phyloP scores from a whole-genome alignment of 208 protist species.

The Giardia muris region DNA sequence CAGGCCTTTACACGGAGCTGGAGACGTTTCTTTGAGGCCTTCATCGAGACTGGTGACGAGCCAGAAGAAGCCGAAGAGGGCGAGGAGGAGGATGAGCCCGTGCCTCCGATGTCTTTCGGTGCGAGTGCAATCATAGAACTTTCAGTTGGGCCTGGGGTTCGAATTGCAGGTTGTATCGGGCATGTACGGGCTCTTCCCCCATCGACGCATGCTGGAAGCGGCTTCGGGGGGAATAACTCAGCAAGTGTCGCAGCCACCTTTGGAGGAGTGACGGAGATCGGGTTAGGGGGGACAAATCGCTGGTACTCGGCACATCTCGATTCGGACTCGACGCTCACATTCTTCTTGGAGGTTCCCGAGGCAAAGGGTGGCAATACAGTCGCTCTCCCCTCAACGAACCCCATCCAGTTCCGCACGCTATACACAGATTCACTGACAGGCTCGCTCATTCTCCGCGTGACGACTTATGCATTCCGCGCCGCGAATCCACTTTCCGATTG shows the following conservation, averaged over 20 bases:
- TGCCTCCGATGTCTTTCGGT: not conserved
- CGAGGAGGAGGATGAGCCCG: not conserved
- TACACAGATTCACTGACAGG: not conserved
- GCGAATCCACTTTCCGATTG: not conserved
- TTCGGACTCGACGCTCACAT: not conserved
- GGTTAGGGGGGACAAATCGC: not conserved
- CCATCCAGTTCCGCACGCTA: slow-evolving; percentile 13
- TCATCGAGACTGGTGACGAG: not conserved
- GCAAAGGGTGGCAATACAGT: not conserved
- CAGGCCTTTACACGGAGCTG: not conserved
- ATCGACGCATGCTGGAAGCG: not conserved
- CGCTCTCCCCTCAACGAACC: not conserved
- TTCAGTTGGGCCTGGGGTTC: not conserved
- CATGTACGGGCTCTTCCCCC: not conserved
- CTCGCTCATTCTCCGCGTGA: not conserved
- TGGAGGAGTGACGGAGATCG: not conserved
- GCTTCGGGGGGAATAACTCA: not conserved
- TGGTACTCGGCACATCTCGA: not conserved
- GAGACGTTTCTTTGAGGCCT: not conserved
- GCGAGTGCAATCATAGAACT: not conserved
- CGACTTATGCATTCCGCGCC: not conserved
- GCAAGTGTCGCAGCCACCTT: not conserved
- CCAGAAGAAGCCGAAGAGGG: not conserved
- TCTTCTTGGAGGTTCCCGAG: not conserved
- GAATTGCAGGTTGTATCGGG: not conserved